Conservation (phyloP, 768 basidiomycete species). For the Boletus barrowsii region DNA sequence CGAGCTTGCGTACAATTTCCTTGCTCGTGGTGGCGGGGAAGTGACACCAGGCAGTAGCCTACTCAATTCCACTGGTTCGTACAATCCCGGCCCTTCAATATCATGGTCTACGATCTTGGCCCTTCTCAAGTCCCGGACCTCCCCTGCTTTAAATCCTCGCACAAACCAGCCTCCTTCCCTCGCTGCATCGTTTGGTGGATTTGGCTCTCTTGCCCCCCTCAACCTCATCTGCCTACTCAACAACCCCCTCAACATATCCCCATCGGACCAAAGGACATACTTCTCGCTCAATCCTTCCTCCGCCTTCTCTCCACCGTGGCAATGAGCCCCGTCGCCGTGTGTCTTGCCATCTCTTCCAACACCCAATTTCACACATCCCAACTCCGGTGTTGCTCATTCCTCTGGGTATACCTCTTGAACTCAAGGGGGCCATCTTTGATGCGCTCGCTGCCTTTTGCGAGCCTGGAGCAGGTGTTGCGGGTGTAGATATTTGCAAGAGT, state of each 20-base stretch:
- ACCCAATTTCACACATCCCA: constrained; percentile 78
- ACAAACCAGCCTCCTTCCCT: constrained; percentile 41
- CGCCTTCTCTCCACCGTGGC: constrained; percentile 75
- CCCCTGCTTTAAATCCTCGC: constrained; percentile 46
- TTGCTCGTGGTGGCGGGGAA: constrained; percentile 57
- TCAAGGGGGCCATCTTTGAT: constrained; percentile 84
- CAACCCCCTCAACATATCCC: constrained; percentile 42
- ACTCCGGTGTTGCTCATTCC: constrained; percentile 77
- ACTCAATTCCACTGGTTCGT: constrained; percentile 38
- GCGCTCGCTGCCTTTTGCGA: constrained; percentile 80
- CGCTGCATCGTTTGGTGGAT: constrained; percentile 28
- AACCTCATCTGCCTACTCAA: constrained; percentile 31
- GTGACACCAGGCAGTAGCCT: constrained; percentile 59
- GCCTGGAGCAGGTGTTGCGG: constrained; percentile 69
- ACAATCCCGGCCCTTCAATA: constrained; percentile 52
- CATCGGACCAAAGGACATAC: constrained; percentile 67
- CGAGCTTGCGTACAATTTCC: no score
- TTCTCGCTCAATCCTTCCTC: constrained; percentile 78
- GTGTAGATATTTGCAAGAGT: constrained; percentile 76
- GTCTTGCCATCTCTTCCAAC: constrained; percentile 73
- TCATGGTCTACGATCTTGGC: constrained; percentile 80
- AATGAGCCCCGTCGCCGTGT: constrained; percentile 69
- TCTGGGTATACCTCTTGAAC: constrained; percentile 79
- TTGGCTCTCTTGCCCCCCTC: constrained; percentile 27
- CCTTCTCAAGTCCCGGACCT: constrained; percentile 75